These are phyloP conservation scores for Stemphylium beticola DNA, from an alignment of 2,329 filamentous ascomycete species.

Conservation along the genomic window DNA sequence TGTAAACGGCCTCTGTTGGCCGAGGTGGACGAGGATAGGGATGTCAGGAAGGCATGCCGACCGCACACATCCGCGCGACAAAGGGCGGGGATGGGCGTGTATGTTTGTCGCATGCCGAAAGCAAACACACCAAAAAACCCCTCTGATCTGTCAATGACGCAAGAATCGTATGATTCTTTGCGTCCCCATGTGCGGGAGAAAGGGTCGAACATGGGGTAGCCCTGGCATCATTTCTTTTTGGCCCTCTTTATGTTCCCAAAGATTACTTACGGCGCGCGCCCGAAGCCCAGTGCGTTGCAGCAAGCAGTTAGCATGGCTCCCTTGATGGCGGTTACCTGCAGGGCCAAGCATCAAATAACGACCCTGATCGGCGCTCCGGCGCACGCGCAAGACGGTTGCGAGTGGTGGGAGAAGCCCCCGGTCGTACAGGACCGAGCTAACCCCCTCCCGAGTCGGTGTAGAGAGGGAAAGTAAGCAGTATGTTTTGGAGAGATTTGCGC, in stretches of 20 bases:
- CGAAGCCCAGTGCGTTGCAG: too few relatives aligned
- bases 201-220: neutral
- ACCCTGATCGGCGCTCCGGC: slow-evolving; percentile 3
- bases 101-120: neutral
- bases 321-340: slow-evolving; percentile 5
- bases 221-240: too few relatives aligned
- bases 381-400: neutral
- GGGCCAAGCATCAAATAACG: slow-evolving; percentile 4
- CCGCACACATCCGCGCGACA: neutral
- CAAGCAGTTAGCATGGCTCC: neutral
- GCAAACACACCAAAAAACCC: too few relatives aligned
- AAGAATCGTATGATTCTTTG: neutral
- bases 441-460: too few relatives aligned
- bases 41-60: slow-evolving; percentile 1
- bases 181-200: neutral
- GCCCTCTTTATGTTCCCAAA: too few relatives aligned
- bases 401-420: too few relatives aligned
- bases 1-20: neutral
- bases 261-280: too few relatives aligned
- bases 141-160: neutral
- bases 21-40: neutral
- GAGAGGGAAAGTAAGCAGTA: too few relatives aligned
- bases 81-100: neutral
- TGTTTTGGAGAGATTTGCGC: too few relatives aligned
- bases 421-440: too few relatives aligned